Evolutionary conservation across 1,284 basidiomycete genomes (phyloP), one percentile per base, ranked within the genome.

Genomic region (Cutaneotrichosporon dermatis): DNA sequence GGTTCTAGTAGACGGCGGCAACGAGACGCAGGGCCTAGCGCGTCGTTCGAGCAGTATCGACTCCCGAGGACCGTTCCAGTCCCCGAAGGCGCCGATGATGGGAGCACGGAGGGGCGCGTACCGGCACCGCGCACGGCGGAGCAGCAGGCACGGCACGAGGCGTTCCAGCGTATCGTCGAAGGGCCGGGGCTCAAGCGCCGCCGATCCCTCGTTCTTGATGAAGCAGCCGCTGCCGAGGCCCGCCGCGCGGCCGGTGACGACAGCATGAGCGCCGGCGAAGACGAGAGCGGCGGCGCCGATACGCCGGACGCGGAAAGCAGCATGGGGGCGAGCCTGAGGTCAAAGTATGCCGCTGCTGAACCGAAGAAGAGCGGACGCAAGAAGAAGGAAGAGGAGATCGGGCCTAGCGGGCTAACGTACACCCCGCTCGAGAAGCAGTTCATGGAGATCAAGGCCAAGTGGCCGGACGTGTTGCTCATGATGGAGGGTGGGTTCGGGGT

Each of bases 371-470:
- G 64, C 49, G 55, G 55, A 1, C 46, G 51, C 4, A 67, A 61
- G 48, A 79, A 78, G 67, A 79, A 79, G 59, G 71, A 71, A 12
- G 82, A 82, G 57, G 83, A 83, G 54, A 65, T 89, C 12, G 91
- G 90, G 0, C 89, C 90, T 0, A 86, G 86, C 64, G 92, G 91
- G 0, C 71, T 86, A 74, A 69, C 86, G 2, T 95, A 89, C 73
- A 93, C 92, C 2, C 88, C 89, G 0, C 72, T 93, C 40, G 92
- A 95, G 77, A 82, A 86, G 60, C 92, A 93, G 82, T 84, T 88
- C 35, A 77, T 86, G 63, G 80, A 84, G 59, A 79, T 93, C 49
- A 92, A 92, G 76, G 80, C 80, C 54, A 83, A 86, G 39, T 82
- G 93, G 72, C 83, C 85, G 1, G 90, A 86, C 42, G 86, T 88